phyloP scores from a whole-genome alignment of 176 grass and related monocot species.

The Otatea glauca region DNA sequence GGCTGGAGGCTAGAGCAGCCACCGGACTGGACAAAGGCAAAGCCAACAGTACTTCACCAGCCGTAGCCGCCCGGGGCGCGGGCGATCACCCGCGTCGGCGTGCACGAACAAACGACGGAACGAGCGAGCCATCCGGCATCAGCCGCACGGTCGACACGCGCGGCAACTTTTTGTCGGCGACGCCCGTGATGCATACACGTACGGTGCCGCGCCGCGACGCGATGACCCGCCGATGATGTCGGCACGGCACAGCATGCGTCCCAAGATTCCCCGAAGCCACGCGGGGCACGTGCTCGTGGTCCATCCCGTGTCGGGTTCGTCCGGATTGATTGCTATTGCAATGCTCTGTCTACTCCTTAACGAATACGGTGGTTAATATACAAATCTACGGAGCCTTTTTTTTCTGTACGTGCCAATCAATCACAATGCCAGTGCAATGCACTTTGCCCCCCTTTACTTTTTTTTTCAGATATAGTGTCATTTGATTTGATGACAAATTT shows the following conservation, averaged over 20 bases:
- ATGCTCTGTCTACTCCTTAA: too few species aligned
- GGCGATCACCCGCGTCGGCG: background rate
- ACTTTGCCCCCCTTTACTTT: too few species aligned
- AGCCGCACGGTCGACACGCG: background rate
- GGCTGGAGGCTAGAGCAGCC: background rate
- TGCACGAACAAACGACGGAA: background rate
- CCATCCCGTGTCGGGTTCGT: background rate
- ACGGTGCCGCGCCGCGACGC: background rate
- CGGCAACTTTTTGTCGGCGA: slow-evolving; percentile 2
- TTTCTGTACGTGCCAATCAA: background rate
- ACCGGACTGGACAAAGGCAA: background rate
- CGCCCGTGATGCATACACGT: background rate
- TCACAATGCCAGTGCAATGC: background rate
- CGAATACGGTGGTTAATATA: too few species aligned
- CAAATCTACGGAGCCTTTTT: background rate
- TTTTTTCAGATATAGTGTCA: too few species aligned
- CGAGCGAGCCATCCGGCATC: background rate
- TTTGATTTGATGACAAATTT: too few species aligned
- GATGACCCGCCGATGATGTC: background rate
- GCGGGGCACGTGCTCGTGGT: background rate
- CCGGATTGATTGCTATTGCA: background rate
- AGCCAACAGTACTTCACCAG: background rate
- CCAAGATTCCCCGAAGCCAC: slow-evolving; percentile 24
- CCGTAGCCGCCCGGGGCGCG: background rate
- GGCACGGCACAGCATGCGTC: background rate